Conservation (phyloP, 352 stramenopile species). For the Globisporangium spiculum region DNA sequence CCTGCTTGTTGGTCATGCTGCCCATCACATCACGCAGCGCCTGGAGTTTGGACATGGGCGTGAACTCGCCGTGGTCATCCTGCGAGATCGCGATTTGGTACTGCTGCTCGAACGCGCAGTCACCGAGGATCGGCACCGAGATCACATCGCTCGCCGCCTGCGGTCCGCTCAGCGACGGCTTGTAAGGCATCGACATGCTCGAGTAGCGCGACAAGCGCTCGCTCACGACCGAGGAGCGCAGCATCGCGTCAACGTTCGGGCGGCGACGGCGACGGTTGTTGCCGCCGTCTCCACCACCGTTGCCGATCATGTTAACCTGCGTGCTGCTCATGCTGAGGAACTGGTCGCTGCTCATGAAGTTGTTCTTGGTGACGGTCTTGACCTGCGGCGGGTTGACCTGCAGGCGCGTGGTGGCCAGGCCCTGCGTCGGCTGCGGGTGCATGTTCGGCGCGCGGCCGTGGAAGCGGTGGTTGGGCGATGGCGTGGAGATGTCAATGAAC, state of each 20-base stretch:
- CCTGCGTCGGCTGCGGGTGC: constrained; percentile 5
- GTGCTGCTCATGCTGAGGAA: constrained; percentile 44
- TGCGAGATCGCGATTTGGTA: constrained; percentile 67
- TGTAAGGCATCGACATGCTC: constrained; percentile 41
- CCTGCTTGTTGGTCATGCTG: constrained; percentile 56
- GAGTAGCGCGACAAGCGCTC: constrained; percentile 51
- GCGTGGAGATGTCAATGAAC: constrained; percentile 72
- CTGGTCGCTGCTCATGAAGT: constrained; percentile 62
- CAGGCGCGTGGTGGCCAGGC: constrained; percentile 15
- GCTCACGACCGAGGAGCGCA: constrained; percentile 60
- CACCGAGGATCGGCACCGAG: constrained; percentile 63
- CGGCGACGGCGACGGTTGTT: constrained; percentile 45
- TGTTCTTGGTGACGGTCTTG: constrained; percentile 32
- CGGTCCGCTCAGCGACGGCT: constrained; percentile 38
- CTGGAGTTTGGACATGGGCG: constrained; percentile 57
- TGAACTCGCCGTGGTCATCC: constrained; percentile 35
- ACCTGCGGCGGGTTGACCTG: constrained; percentile 25
- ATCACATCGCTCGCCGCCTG: constrained; percentile 38
- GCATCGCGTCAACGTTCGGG: constrained; percentile 64
- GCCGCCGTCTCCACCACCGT: constrained; percentile 6
- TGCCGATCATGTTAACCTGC: constrained; percentile 30
- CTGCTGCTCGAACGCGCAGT: constrained; percentile 67
- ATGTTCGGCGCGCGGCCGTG: constrained; percentile 13
- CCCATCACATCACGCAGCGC: constrained; percentile 75
- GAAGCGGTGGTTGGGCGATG: constrained; percentile 35